Base-by-base conservation (phyloP, 2,329 filamentous ascomycete genomes). In the Aspergillus fischeri region DNA sequence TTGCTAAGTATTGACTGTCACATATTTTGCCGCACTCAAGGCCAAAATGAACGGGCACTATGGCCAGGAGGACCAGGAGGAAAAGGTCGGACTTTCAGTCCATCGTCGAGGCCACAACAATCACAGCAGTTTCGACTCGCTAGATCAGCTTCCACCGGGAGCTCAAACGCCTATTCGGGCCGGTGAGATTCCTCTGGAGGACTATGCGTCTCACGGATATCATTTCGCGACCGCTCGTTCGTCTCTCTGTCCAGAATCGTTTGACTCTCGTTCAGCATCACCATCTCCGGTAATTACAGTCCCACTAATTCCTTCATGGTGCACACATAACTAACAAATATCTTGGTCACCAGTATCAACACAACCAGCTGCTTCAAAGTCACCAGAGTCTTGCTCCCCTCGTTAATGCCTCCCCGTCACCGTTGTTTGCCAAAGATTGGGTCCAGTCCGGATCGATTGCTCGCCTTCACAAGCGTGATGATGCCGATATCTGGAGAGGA, bases 371-470 rank as follows among this genome's bases (percentile, higher is more conserved):
- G 21, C 11, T 25, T 14, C 44, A 47, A 24, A 47, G 44, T 14
- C 44, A 47, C 6, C 44, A 47, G 44, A 47, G 44, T 24, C 21
- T 47, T 2, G 44, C 44, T 14, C 66, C 70, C 17, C 65, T 76
- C 20, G 70, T 75, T 28, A 68, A 63, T 50, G 62, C 69, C 3
- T 60, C 68, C 8, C 54, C 65, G 1, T 67, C 70, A 7, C 69
- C 69, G 3, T 60, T 65, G 17, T 69, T 72, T 35, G 62, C 65
- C n/a, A 69, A 67, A 50, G 72, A 75, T 48, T 75, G 72, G 72
- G 68, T 74, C 24, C 65, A 74, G 53, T 66, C 70, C 9, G 73
- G 73, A 11, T 70, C 70, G 0, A 74, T 75, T 52, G 70, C 72
- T 32, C 68, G 69, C 41, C 49, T 75, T 20, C 67, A 70, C 51